phyloP scores from a whole-genome alignment of 1,284 basidiomycete genomes.

The Marasmius sp. region DNA sequence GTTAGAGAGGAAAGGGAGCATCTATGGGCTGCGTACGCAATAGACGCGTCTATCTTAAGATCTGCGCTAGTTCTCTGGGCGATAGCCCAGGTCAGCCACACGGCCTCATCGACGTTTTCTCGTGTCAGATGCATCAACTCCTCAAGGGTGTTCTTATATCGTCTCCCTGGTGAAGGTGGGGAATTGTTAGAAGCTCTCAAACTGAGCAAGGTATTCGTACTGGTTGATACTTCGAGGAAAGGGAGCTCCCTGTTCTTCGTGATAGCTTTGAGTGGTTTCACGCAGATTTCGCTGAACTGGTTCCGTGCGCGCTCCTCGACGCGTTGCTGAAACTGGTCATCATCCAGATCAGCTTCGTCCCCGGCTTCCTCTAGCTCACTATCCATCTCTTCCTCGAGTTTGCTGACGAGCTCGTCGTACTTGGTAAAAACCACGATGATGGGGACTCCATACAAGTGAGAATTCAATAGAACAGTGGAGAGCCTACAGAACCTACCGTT shows the following conservation, averaged over 20 bases:
- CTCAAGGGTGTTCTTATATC: conserved; percentile 5
- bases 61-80: conserved; percentile 18
- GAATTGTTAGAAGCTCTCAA: not conserved
- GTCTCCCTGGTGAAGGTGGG: not conserved
- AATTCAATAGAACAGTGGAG: not conserved
- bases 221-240: not conserved
- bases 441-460: conserved; percentile 19
- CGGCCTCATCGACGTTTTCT: conserved; percentile 12
- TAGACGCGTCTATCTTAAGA: conserved; percentile 18
- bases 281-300: conserved; percentile 4
- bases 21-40: conserved; percentile 13
- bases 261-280: not conserved
- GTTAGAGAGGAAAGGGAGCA: not conserved
- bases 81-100: conserved; percentile 17
- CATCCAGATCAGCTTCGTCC: conserved; percentile 4
- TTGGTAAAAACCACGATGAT: conserved; percentile 29
- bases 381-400: conserved; percentile 5
- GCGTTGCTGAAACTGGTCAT: not conserved
- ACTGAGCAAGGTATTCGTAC: not conserved
- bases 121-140: conserved; percentile 2
- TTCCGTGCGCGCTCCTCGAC: conserved; percentile 1
- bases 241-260: not conserved
- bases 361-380: not conserved
- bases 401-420: conserved; percentile 22
- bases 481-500: conserved; percentile 9